phyloP scores from a whole-genome alignment of 1,139 yeast genomes.

The Pichia sp. region DNA sequence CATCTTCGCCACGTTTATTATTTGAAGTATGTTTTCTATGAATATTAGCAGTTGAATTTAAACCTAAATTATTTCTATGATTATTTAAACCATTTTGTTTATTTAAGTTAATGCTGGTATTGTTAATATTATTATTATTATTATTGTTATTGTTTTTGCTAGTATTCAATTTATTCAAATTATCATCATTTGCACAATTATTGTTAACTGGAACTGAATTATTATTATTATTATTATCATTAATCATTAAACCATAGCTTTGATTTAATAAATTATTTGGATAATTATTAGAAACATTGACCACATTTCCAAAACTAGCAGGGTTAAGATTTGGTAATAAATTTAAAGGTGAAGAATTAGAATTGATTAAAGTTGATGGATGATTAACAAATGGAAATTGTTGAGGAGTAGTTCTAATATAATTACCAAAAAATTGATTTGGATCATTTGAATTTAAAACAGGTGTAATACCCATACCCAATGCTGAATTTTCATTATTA shows the following conservation, averaged over 20 bases:
- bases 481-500: constrained; percentile 22
- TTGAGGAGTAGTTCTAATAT: constrained; percentile 4
- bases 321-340: constrained; percentile 9
- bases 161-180: neutral
- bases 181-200: neutral
- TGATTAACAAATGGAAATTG: constrained; percentile 9
- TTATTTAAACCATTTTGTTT: constrained; percentile 1
- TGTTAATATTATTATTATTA: constrained; percentile 6
- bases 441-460: constrained; percentile 8
- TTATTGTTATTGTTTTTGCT: neutral
- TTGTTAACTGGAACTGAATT: neutral
- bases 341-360: constrained; percentile 2
- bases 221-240: neutral
- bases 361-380: neutral
- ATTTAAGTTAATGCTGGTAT: constrained; percentile 7
- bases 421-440: constrained; percentile 9
- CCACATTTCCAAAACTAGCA: constrained; percentile 1
- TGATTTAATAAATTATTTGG: neutral
- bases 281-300: constrained; percentile 4
- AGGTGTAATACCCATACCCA: constrained; percentile 24
- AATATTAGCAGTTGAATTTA: constrained; percentile 29
- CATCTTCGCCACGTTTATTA: constrained; percentile 38
- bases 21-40: constrained; percentile 31
- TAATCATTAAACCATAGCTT: neutral
- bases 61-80: constrained; percentile 18